Percentiles rank a stretch among this genome's conserved stretches.
Evolutionary conservation across 2,329 filamentous ascomycete genomes (phyloP).

Genomic region (Lecanosticta acicola): DNA sequence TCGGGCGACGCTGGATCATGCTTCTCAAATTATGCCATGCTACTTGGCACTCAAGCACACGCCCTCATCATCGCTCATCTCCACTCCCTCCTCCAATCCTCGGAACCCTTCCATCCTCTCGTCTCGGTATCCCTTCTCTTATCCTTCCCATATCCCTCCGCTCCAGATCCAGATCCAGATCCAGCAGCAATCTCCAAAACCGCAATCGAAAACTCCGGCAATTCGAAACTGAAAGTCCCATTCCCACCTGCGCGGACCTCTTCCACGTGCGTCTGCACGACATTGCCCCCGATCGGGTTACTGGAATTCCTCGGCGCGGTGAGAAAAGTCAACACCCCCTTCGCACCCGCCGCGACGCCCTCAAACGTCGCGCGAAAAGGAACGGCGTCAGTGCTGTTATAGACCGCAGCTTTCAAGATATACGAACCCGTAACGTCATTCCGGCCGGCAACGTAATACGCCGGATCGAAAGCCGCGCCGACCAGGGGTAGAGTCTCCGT

Average conservation of each 20-base stretch:
- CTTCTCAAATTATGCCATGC: too few species aligned
- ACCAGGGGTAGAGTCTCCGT: constrained; percentile 42
- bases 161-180: constrained; percentile 4
- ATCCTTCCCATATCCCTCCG: constrained; percentile 3
- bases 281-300: constrained; percentile 40
- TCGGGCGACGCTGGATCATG: too few species aligned
- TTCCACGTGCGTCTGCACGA: constrained; percentile 42
- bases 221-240: constrained; percentile 48
- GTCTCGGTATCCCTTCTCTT: constrained; percentile 4
- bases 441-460: constrained; percentile 44
- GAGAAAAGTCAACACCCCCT: constrained; percentile 39
- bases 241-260: constrained; percentile 40
- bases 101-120: neutral
- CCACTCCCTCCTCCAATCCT: neutral
- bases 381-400: constrained; percentile 42
- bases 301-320: constrained; percentile 33
- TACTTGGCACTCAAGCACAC: too few species aligned
- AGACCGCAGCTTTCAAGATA: constrained; percentile 46
- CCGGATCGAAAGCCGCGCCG: constrained; percentile 35
- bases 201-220: constrained; percentile 53
- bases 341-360: constrained; percentile 30
- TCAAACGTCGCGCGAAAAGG: constrained; percentile 35
- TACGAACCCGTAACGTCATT: constrained; percentile 34
- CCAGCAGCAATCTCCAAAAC: constrained; percentile 41
- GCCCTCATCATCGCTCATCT: too few species aligned